Evolutionary conservation across 2,329 filamentous ascomycete species (phyloP).

Genomic region (Aquanectria penicillioides): DNA sequence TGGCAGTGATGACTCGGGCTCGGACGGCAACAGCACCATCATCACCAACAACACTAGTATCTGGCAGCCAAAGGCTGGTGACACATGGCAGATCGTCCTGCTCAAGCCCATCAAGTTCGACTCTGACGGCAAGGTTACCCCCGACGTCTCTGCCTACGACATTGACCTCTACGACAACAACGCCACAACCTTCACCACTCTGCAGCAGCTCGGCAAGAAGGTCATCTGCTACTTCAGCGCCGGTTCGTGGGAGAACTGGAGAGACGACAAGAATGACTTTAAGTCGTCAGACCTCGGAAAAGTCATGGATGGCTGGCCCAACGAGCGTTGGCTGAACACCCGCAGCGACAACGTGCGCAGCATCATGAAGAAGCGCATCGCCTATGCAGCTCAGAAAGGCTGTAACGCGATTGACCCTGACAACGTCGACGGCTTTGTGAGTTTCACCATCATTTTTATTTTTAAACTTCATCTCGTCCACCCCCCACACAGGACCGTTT

Average conservation of each 20-base stretch:
- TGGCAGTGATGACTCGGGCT: conserved; percentile 31
- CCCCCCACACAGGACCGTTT: not conserved
- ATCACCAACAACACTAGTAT: conserved; percentile 39
- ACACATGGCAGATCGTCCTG: conserved; percentile 72
- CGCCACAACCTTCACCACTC: conserved; percentile 58
- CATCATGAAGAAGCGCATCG: conserved; percentile 71
- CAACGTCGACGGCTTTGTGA: conserved; percentile 73
- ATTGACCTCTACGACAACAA: conserved; percentile 67
- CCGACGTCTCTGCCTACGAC: conserved; percentile 61
- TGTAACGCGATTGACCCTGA: conserved; percentile 78
- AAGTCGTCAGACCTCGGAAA: conserved; percentile 65
- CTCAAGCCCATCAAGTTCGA: conserved; percentile 54
- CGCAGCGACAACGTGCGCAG: conserved; percentile 65
- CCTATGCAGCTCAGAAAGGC: conserved; percentile 67
- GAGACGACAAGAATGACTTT: conserved; percentile 68
- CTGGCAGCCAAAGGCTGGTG: conserved; percentile 64
- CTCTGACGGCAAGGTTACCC: conserved; percentile 46
- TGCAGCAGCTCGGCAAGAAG: conserved; percentile 65
- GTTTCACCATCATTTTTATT: conserved; percentile 31
- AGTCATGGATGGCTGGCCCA: conserved; percentile 69
- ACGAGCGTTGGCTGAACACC: conserved; percentile 74
- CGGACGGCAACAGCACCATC: conserved; percentile 23
- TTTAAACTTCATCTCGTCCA: not conserved
- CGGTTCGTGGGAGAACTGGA: conserved; percentile 73
- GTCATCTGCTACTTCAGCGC: conserved; percentile 82